Evolutionary conservation across 768 basidiomycete genomes (phyloP).

Genomic region (Strobilomyces confusus): DNA sequence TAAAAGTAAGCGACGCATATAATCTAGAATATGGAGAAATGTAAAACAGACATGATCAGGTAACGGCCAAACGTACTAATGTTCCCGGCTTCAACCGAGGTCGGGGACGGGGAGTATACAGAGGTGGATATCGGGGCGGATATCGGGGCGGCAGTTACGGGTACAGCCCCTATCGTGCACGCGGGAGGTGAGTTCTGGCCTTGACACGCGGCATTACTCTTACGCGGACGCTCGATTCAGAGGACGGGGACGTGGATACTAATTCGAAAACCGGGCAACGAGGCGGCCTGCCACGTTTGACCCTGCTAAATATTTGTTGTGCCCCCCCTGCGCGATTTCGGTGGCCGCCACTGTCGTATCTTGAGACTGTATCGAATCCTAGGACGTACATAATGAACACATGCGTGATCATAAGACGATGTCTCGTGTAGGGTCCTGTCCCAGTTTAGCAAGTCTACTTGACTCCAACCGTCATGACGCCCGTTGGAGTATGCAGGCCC

Average conservation of each 20-base stretch:
- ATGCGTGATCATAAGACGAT: not conserved
- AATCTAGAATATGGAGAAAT: not conserved
- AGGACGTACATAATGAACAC: conserved; percentile 29
- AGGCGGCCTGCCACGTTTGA: conserved; percentile 14
- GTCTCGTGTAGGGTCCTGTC: not conserved
- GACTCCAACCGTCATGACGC: conserved; percentile 9
- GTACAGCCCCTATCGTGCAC: conserved; percentile 54
- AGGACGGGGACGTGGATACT: conserved; percentile 72
- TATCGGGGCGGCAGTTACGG: conserved; percentile 51
- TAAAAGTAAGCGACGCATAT: conserved; percentile 60
- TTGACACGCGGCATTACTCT: conserved; percentile 8
- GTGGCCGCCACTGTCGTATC: conserved; percentile 13
- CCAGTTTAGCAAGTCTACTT: conserved; percentile 13
- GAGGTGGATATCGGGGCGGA: conserved; percentile 61
- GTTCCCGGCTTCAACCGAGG: conserved; percentile 88
- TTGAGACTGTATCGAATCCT: conserved; percentile 25
- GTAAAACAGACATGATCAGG: conserved; percentile 44
- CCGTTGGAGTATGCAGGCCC: conserved; percentile 6
- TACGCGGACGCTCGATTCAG: conserved; percentile 33
- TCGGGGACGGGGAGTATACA: conserved; percentile 65
- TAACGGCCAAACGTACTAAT: conserved; percentile 94
- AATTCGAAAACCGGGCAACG: conserved; percentile 23
- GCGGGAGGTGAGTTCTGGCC: conserved; percentile 61
- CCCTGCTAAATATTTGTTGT: conserved; percentile 2
- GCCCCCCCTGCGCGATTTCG: conserved; percentile 9